phyloP scores from a whole-genome alignment of 441 rosid genomes.

The Macaranga tanarius region DNA sequence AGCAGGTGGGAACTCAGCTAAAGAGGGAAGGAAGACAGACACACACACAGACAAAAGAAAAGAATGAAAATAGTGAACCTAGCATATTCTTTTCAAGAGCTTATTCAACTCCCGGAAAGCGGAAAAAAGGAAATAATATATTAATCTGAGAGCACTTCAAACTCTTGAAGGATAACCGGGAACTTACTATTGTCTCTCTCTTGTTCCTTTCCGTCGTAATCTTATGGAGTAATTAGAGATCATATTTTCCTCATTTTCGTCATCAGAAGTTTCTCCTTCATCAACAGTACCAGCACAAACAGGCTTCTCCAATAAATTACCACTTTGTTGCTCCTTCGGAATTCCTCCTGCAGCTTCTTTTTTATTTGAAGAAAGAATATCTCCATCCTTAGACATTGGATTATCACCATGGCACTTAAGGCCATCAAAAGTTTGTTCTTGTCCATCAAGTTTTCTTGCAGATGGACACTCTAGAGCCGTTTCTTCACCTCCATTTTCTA shows the following conservation, averaged over 20 bases:
- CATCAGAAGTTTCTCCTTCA: constrained; percentile 29
- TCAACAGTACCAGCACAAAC: constrained; percentile 21
- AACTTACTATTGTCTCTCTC: constrained; percentile 34
- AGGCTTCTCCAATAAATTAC: constrained; percentile 21
- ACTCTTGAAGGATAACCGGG: constrained; percentile 15
- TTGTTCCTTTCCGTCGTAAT: constrained; percentile 22
- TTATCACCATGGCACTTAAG: constrained; percentile 15
- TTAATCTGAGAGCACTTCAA: not conserved
- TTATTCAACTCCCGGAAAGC: constrained; percentile 7
- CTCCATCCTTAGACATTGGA: constrained; percentile 10
- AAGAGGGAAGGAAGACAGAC: not conserved
- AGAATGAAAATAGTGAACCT: not conserved
- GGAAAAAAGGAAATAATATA: constrained; percentile 1
- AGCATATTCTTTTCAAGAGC: not conserved
- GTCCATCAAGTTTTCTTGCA: constrained; percentile 23
- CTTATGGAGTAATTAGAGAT: constrained; percentile 30
- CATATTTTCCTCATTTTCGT: constrained; percentile 26
- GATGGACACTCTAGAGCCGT: constrained; percentile 2
- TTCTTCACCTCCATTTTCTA: constrained; percentile 27
- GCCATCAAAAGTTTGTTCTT: constrained; percentile 17
- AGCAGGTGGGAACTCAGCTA: constrained; percentile 7
- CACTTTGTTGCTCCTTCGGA: constrained; percentile 21
- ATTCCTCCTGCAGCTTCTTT: constrained; percentile 21
- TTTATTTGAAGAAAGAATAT: constrained; percentile 16
- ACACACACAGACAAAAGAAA: not conserved